These are phyloP conservation scores for Pleodorina starrii DNA, from an alignment of 139 green algal species.

Conservation along the genomic window DNA sequence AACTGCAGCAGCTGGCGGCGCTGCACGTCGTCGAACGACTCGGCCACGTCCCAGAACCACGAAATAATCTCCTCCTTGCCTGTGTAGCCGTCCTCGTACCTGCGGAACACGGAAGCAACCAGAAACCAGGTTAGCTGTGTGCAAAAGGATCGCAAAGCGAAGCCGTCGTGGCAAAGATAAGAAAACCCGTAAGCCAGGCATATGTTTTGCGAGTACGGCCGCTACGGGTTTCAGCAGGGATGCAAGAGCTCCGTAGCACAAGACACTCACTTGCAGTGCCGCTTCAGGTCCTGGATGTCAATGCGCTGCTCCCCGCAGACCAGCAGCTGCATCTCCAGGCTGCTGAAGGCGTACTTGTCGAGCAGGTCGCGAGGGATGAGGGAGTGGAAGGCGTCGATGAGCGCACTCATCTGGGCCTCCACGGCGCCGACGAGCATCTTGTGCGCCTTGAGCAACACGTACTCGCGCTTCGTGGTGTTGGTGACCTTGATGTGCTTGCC, in stretches of 20 bases:
- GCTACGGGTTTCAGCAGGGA: too few relatives aligned
- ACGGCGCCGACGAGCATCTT: constrained; percentile 78
- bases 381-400: constrained; percentile 76
- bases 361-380: constrained; percentile 72
- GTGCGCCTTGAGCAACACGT: constrained; percentile 77
- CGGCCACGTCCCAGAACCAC: constrained; percentile 76
- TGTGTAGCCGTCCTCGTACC: constrained; percentile 78
- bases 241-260: too few relatives aligned
- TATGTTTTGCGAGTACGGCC: too few relatives aligned
- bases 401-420: constrained; percentile 70
- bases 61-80: constrained; percentile 73
- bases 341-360: constrained; percentile 85
- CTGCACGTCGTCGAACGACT: constrained; percentile 68
- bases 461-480: constrained; percentile 77
- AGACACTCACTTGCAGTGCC: constrained; percentile 63
- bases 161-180: too few relatives aligned
- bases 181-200: too few relatives aligned
- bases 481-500: constrained; percentile 66
- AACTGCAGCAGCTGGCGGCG: constrained; percentile 77
- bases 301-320: constrained; percentile 75
- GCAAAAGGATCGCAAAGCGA: too few relatives aligned
- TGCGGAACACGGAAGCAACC: constrained; percentile 34
- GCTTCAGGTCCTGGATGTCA: constrained; percentile 64
- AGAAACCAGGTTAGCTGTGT: too few relatives aligned
- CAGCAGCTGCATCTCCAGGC: constrained; percentile 81